A percentile compares a stretch with the other conserved stretches of the same genome.
These are phyloP conservation scores for Candida corydali DNA, from an alignment of 805 yeast genomes.

Conservation along the genomic window DNA sequence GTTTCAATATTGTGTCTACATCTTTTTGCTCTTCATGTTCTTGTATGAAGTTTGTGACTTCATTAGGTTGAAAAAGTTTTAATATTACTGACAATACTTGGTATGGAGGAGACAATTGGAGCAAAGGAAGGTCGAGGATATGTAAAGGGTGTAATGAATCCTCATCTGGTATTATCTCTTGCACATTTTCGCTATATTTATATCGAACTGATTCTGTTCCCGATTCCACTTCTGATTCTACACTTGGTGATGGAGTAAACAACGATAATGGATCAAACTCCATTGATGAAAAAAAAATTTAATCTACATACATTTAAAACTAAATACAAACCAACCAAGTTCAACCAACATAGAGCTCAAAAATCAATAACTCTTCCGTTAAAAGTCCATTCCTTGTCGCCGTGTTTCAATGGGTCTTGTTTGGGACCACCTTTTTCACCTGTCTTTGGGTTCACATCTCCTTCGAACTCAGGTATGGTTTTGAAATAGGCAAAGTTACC, in stretches of 20 bases:
- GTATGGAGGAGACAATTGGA: slow-evolving; percentile 44
- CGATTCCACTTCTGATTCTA: slow-evolving; percentile 3
- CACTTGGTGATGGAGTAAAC: slow-evolving; percentile 24
- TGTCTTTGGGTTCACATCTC: slow-evolving; percentile 86
- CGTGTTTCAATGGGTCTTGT: slow-evolving; percentile 89
- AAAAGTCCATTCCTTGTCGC: slow-evolving; percentile 77
- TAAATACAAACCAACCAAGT: background rate
- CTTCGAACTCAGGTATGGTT: slow-evolving; percentile 92
- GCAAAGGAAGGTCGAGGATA: slow-evolving; percentile 55
- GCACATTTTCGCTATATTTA: background rate
- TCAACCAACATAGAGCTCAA: slow-evolving; percentile 19
- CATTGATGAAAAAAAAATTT: slow-evolving; percentile 10
- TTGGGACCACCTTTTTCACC: slow-evolving; percentile 98
- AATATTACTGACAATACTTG: slow-evolving; percentile 43
- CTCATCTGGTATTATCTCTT: slow-evolving; percentile 4
- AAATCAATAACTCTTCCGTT: slow-evolving; percentile 97
- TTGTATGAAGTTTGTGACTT: slow-evolving; percentile 46
- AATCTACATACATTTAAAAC: background rate
- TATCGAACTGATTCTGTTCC: background rate
- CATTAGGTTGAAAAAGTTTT: slow-evolving; percentile 44
- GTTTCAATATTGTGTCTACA: slow-evolving; percentile 21
- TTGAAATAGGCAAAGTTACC: slow-evolving; percentile 63
- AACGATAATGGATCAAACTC: slow-evolving; percentile 41
- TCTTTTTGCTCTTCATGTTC: slow-evolving; percentile 7
- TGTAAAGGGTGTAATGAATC: slow-evolving; percentile 38